Evolutionary conservation across 2,329 filamentous ascomycete species (phyloP).

Genomic region (Sphaceloma murrayae): DNA sequence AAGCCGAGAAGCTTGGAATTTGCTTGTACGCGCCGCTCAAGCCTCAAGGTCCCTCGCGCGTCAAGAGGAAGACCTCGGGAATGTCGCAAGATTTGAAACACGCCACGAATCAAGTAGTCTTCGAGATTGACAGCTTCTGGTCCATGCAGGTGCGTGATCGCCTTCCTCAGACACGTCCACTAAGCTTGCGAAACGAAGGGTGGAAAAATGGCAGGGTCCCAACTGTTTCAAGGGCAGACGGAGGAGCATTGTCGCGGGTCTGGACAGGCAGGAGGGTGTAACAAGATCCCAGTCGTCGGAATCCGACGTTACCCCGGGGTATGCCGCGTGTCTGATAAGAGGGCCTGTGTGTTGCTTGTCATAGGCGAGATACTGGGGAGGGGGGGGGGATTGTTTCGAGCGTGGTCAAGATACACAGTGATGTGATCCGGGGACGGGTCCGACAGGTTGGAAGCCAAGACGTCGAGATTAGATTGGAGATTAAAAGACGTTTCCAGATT

Average conservation of each 20-base stretch:
- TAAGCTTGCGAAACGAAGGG: constrained; percentile 1
- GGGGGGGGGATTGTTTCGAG: background rate
- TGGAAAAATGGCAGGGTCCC: background rate
- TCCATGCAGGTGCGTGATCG: background rate
- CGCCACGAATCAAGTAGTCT: too few relatives aligned
- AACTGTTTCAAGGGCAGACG: background rate
- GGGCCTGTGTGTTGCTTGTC: too few relatives aligned
- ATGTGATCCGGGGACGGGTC: background rate
- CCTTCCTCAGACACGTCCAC: background rate
- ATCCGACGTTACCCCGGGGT: too few relatives aligned
- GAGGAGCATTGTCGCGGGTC: background rate
- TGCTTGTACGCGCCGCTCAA: too few relatives aligned
- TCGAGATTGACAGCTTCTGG: background rate
- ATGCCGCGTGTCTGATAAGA: too few relatives aligned
- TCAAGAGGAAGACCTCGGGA: too few relatives aligned
- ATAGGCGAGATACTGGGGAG: background rate
- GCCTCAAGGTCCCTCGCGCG: too few relatives aligned
- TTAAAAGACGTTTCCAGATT: constrained; percentile 10
- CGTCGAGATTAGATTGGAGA: constrained; percentile 84
- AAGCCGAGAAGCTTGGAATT: too few relatives aligned
- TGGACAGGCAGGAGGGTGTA: background rate
- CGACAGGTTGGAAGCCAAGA: constrained; percentile 46
- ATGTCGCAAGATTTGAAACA: too few relatives aligned
- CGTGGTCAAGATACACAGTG: constrained; percentile 3
- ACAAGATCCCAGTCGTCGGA: too few relatives aligned